Evolutionary conservation across 1,284 basidiomycete genomes (phyloP).

Genomic region (Cutaneotrichosporon sp.): DNA sequence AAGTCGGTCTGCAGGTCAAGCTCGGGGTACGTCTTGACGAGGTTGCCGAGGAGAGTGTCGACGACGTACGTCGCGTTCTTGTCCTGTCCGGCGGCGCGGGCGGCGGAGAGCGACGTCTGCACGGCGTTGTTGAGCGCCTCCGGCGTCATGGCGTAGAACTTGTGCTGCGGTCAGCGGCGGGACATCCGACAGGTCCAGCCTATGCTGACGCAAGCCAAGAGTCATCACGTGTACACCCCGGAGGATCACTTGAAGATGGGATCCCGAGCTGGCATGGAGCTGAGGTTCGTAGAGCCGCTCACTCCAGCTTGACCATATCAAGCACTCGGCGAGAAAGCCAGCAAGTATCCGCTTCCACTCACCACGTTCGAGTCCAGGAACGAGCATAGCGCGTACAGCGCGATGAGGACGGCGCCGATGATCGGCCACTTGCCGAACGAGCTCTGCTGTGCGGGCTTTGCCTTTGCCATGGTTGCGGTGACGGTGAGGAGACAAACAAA

Average conservation of each 20-base stretch:
- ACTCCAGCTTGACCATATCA: no score
- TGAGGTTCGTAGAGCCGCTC: no score
- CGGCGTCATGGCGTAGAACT: conserved; percentile 72
- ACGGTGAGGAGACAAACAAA: conserved; percentile 1
- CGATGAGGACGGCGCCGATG: conserved; percentile 28
- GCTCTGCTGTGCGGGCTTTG: neutral
- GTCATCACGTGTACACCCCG: no score
- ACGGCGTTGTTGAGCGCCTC: conserved; percentile 65
- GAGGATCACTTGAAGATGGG: no score
- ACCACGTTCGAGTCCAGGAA: conserved; percentile 39
- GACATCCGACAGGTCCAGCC: no score
- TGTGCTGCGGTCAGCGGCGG: conserved; percentile 46
- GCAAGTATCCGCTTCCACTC: conserved; percentile 17
- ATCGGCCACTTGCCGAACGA: conserved; percentile 23
- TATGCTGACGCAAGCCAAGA: no score
- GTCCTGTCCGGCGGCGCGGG: conserved; percentile 33
- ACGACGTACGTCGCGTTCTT: conserved; percentile 60
- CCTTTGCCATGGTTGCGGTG: conserved; percentile 8
- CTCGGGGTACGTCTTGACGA: conserved; percentile 64
- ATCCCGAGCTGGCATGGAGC: no score
- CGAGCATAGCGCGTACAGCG: conserved; percentile 32
- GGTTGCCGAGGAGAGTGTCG: conserved; percentile 66
- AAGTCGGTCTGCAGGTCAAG: conserved; percentile 64
- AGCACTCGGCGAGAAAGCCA: no score
- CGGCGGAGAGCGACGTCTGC: conserved; percentile 65